Percentiles rank a stretch among this genome's conserved stretches.
These are phyloP conservation scores for Papilionanthe hybrid DNA, from an alignment of 116 monocot species.

Conservation along the genomic window DNA sequence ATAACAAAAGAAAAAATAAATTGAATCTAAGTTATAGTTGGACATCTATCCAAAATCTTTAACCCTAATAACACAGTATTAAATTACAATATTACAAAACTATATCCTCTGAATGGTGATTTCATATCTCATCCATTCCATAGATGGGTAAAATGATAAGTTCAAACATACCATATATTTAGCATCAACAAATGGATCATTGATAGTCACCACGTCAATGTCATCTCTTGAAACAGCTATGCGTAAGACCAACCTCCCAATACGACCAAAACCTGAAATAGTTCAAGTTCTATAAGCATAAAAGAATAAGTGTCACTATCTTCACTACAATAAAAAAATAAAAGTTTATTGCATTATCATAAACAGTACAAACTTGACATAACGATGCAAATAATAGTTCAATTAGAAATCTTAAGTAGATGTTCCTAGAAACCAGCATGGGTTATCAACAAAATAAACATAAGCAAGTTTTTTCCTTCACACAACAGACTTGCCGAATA, in stretches of 20 bases:
- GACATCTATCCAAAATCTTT: too few species aligned
- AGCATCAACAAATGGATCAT: slow-evolving; percentile 98
- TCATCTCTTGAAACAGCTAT: slow-evolving; percentile 85
- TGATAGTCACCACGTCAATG: slow-evolving; percentile 83
- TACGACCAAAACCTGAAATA: slow-evolving; percentile 81
- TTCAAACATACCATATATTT: slow-evolving; percentile 77
- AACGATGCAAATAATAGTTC: not conserved
- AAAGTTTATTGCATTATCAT: not conserved
- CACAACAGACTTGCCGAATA: not conserved
- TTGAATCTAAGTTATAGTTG: too few species aligned
- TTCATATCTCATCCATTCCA: too few species aligned
- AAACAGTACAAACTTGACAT: not conserved
- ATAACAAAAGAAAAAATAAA: too few species aligned
- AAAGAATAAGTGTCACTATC: not conserved
- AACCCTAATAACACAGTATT: too few species aligned
- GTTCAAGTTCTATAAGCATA: not conserved
- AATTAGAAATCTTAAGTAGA: too few species aligned
- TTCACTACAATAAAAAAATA: not conserved
- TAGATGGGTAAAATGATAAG: not conserved
- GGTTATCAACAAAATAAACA: not conserved
- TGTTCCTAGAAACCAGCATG: not conserved
- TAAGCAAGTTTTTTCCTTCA: not conserved
- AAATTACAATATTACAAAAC: too few species aligned
- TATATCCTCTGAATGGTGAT: too few species aligned
- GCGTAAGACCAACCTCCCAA: slow-evolving; percentile 91